Percentiles rank a stretch among this genome's conserved stretches.
Evolutionary conservation across 805 yeast species (phyloP).

Genomic region (Candida succiphila): DNA sequence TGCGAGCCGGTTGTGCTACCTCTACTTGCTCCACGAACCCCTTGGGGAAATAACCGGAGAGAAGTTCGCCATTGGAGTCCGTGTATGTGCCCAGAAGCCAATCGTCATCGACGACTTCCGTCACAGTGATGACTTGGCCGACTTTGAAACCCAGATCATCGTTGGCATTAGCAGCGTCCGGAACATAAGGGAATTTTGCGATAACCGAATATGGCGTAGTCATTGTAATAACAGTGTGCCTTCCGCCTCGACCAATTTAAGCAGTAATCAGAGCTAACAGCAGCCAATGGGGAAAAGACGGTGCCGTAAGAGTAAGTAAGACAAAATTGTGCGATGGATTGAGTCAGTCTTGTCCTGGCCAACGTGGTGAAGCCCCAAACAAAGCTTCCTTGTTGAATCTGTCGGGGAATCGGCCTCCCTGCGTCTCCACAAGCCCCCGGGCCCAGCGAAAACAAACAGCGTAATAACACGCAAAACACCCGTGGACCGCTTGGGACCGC

Average conservation of each 20-base stretch:
- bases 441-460: too few species aligned
- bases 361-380: too few species aligned
- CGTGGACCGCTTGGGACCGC: too few species aligned
- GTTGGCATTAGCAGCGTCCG: slow-evolving; percentile 39
- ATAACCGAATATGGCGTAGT: slow-evolving; percentile 19
- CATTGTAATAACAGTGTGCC: slow-evolving; percentile 1
- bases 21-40: slow-evolving; percentile 51
- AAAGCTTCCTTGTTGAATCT: too few species aligned
- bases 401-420: too few species aligned
- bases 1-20: slow-evolving; percentile 1
- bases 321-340: too few species aligned
- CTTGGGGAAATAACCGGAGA: slow-evolving; percentile 79
- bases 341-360: too few species aligned
- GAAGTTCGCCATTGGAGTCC: slow-evolving; percentile 30
- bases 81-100: slow-evolving; percentile 73
- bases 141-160: slow-evolving; percentile 72
- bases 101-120: slow-evolving; percentile 78
- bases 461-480: too few species aligned
- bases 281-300: too few species aligned
- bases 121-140: slow-evolving; percentile 67
- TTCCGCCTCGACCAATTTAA: neutral
- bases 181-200: slow-evolving; percentile 21
- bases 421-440: too few species aligned
- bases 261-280: neutral
- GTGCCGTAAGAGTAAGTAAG: too few species aligned